These are phyloP conservation scores for Porodaedalea pini DNA, from an alignment of 1,284 basidiomycete genomes.

Conservation along the genomic window DNA sequence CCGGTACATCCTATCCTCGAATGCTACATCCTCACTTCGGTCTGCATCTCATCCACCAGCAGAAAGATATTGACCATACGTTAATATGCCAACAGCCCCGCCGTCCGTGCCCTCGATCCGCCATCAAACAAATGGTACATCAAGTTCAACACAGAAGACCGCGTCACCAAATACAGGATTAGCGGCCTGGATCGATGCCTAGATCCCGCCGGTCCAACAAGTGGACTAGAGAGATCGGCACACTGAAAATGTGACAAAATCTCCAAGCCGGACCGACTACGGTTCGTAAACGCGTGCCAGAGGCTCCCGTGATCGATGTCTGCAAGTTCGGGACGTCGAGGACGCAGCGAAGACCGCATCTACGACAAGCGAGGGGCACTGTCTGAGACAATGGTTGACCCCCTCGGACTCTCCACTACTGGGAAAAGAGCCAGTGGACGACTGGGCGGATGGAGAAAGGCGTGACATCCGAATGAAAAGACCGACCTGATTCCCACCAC, in stretches of 20 bases:
- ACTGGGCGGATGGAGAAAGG: neutral
- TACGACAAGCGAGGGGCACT: neutral
- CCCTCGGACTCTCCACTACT: neutral
- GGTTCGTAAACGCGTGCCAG: neutral
- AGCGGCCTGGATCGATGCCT: too few relatives aligned
- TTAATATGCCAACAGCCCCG: neutral
- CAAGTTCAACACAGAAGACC: neutral
- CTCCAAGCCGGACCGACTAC: neutral
- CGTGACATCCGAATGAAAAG: neutral
- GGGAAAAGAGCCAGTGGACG: conserved; percentile 1
- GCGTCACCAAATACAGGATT: neutral
- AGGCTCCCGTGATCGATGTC: neutral
- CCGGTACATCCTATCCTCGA: conserved; percentile 1
- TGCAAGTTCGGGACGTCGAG: neutral
- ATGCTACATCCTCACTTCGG: too few relatives aligned
- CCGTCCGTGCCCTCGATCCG: neutral
- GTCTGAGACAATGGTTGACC: neutral
- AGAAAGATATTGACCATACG: too few relatives aligned
- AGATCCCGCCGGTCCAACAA: too few relatives aligned
- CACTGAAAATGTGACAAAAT: neutral
- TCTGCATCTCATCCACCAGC: too few relatives aligned
- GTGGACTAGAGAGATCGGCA: too few relatives aligned
- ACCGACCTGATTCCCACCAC: neutral
- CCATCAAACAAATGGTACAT: neutral
- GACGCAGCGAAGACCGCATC: neutral